Evolutionary conservation across 441 rosid species (phyloP).

Genomic region (Brassica hybrid): DNA sequence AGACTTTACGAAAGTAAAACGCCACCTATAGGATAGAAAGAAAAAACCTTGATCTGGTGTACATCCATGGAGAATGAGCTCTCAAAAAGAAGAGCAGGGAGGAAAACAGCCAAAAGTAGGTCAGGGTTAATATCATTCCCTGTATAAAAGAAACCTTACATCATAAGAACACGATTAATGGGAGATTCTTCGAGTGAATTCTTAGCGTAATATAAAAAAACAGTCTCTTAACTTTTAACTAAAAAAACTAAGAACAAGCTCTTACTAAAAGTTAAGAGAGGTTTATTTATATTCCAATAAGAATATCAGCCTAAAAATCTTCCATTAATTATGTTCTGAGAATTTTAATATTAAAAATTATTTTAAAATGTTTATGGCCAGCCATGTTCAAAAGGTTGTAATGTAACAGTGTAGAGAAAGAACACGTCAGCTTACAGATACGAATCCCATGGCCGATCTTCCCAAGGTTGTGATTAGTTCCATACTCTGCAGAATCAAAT

Average conservation of each 20-base stretch:
- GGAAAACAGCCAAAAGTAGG: slow-evolving; percentile 86
- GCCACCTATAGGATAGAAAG: slow-evolving; percentile 15
- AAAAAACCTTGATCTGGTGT: slow-evolving; percentile 89
- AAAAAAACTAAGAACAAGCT: too few relatives aligned
- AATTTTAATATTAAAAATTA: too few relatives aligned
- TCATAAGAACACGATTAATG: too few relatives aligned
- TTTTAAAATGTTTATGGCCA: too few relatives aligned
- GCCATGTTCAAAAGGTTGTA: background rate
- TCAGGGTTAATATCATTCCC: slow-evolving; percentile 87
- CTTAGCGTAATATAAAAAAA: too few relatives aligned
- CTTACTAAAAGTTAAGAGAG: too few relatives aligned
- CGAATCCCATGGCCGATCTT: slow-evolving; percentile 88
- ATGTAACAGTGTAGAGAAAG: background rate
- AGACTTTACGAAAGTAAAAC: background rate
- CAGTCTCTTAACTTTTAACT: too few relatives aligned
- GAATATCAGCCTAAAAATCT: too few relatives aligned
- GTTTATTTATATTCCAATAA: too few relatives aligned
- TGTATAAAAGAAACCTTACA: slow-evolving; percentile 29
- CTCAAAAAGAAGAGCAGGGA: slow-evolving; percentile 97
- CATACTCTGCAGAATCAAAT: slow-evolving; percentile 63
- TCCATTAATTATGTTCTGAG: too few relatives aligned
- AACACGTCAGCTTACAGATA: slow-evolving; percentile 63
- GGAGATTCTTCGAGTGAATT: too few relatives aligned
- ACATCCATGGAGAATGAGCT: slow-evolving; percentile 93
- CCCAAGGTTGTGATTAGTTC: slow-evolving; percentile 69